Evolutionary conservation across 768 basidiomycete species (phyloP), one percentile per base, ranked within the genome.

Genomic region (Pleurotus djamor): DNA sequence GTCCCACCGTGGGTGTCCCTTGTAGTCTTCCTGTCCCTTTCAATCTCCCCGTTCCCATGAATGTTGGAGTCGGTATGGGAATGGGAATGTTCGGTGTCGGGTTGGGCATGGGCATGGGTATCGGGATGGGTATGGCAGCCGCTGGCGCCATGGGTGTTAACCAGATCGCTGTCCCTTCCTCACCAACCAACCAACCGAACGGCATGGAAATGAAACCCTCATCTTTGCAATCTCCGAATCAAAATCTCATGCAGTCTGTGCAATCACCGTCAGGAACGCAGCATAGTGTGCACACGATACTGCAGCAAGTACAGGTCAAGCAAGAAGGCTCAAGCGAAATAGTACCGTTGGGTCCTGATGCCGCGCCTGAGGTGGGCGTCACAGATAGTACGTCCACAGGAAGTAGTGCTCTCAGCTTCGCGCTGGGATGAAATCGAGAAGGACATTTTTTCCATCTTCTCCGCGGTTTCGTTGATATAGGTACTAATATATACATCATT

Each of bases 1-100:
- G n/a, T 12, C 49, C 28, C 4, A 35, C 32, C 0, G 16, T 44
- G 6, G 14, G 32, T 41, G 54, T n/a, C 21, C 21, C 21, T 3
- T 28, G 21, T 28, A 28, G 3, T 28, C 21, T 28, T 34, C 10
- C 32, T 4, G 32, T 12, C 8, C 12, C n/a, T 41, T 34, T 28
- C 2, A 32, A 13, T 44, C 2, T 43, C 14, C 12, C 16, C 28
- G 41, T 43, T 9, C 54, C 54, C 33, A 36, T 56, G n/a, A 44
- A 44, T 32, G 21, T 56, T 36, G 54, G 54, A n/a, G 36, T 56
- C n/a, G 54, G 54, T 5, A 36, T 52, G 32, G 51, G 51, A 3
- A 56, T 56, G 54, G 54, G 54, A 12, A 56, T 56, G 54, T 56
- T 56, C 33, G 54, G 54, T 6, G 33, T 56, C 38, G 54, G 54